phyloP scores from a whole-genome alignment of 805 yeast species.

The Dipodascopsis uninucleata region DNA sequence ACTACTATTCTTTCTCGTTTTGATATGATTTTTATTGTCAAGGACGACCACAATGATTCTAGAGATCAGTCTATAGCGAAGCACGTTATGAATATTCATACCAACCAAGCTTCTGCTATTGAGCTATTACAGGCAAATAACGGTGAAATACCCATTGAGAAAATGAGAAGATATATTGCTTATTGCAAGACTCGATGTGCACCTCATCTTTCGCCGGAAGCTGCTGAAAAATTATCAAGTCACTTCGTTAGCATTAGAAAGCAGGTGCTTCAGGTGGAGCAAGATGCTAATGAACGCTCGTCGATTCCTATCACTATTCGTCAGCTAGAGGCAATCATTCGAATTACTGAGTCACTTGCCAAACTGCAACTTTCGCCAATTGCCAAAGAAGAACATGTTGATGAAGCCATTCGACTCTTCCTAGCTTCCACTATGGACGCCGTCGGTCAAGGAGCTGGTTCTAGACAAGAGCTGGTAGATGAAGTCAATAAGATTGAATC shows the following conservation, averaged over 20 bases:
- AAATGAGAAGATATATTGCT: conserved; percentile 87
- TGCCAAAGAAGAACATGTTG: conserved; percentile 85
- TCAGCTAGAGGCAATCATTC: conserved; percentile 94
- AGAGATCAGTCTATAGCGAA: conserved; percentile 83
- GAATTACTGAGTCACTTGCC: conserved; percentile 92
- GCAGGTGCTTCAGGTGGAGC: conserved; percentile 74
- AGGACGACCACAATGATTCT: conserved; percentile 84
- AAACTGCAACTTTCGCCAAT: conserved; percentile 77
- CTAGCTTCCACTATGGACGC: conserved; percentile 98
- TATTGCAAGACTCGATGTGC: conserved; percentile 85
- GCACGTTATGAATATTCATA: conserved; percentile 93
- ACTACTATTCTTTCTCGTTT: conserved; percentile 94
- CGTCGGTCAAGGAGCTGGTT: conserved; percentile 60
- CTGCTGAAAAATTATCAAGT: conserved; percentile 83
- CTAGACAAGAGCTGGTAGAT: conserved; percentile 44
- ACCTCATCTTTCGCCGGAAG: conserved; percentile 83
- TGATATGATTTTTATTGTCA: conserved; percentile 96
- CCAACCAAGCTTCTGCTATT: conserved; percentile 59
- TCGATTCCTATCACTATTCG: conserved; percentile 96
- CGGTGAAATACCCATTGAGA: conserved; percentile 84
- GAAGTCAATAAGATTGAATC: conserved; percentile 78
- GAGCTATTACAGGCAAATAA: conserved; percentile 47
- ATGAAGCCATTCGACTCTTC: conserved; percentile 90
- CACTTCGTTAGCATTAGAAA: conserved; percentile 89
- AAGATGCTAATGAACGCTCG: conserved; percentile 79